phyloP scores from a whole-genome alignment of 2,329 filamentous ascomycete species.

The Beauveria brongniartii region DNA sequence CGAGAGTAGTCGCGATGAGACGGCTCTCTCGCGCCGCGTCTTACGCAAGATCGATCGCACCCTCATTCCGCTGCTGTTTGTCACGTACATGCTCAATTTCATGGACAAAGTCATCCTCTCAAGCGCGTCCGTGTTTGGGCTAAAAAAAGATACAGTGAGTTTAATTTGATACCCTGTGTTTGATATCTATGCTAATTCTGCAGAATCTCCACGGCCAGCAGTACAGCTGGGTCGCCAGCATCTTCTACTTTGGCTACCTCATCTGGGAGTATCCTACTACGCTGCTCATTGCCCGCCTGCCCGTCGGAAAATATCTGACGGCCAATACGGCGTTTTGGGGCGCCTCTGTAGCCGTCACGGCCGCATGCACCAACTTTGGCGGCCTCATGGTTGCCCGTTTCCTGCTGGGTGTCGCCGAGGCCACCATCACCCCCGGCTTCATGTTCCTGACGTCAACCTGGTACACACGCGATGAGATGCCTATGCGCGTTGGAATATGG shows the following conservation, averaged over 20 bases:
- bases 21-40: conserved; percentile 26
- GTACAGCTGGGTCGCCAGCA: conserved; percentile 55
- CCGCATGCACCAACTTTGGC: conserved; percentile 38
- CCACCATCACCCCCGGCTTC: conserved; percentile 45
- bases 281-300: conserved; percentile 38
- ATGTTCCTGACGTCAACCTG: conserved; percentile 49
- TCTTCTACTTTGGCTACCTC: conserved; percentile 38
- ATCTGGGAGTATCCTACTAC: conserved; percentile 42
- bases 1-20: conserved; percentile 8
- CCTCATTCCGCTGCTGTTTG: conserved; percentile 48
- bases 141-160: conserved; percentile 38
- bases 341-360: conserved; percentile 34
- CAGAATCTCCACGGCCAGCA: conserved; percentile 31
- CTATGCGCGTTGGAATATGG: conserved; percentile 46
- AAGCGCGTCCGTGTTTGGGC: conserved; percentile 47
- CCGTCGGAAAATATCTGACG: conserved; percentile 38
- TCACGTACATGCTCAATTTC: conserved; percentile 52
- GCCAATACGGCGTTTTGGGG: conserved; percentile 44
- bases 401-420: conserved; percentile 46
- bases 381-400: conserved; percentile 44
- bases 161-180: not conserved
- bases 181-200: not conserved
- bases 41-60: conserved; percentile 47
- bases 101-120: conserved; percentile 54
- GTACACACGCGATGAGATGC: conserved; percentile 50